These are phyloP conservation scores for Boehmeria nivea DNA, from an alignment of 306 rosid genomes.

Conservation along the genomic window DNA sequence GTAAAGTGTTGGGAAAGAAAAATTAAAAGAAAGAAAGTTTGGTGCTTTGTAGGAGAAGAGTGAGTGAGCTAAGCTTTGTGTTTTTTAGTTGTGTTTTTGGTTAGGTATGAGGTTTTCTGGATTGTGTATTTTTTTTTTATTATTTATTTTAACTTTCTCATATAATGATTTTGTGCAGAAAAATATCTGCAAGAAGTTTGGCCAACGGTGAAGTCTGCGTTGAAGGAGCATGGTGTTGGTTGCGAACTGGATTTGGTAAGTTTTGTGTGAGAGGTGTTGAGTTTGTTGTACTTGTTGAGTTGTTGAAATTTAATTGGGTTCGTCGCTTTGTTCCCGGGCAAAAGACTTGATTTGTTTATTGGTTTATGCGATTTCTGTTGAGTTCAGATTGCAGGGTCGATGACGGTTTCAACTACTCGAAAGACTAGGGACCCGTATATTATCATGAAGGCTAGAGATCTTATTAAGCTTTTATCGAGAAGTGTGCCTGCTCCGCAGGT, in stretches of 20 bases:
- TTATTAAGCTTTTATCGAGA: constrained; percentile 77
- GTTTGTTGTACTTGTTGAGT: too few relatives aligned
- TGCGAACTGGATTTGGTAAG: constrained; percentile 70
- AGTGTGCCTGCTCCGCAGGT: constrained; percentile 97
- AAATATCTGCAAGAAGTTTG: constrained; percentile 73
- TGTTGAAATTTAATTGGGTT: too few relatives aligned
- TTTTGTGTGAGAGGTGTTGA: not conserved
- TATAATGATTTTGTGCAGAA: constrained; percentile 33
- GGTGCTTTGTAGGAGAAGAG: not conserved
- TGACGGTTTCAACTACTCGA: constrained; percentile 89
- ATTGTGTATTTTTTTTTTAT: not conserved
- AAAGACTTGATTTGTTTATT: not conserved
- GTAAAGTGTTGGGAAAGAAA: too few relatives aligned
- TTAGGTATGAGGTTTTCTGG: not conserved
- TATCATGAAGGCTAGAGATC: constrained; percentile 84
- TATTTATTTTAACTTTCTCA: not conserved
- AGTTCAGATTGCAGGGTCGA: constrained; percentile 73
- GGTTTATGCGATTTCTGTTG: not conserved
- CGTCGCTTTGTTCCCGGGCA: too few relatives aligned
- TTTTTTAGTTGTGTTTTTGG: not conserved
- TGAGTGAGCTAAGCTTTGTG: not conserved
- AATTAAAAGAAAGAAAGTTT: too few relatives aligned
- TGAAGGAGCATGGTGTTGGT: constrained; percentile 50
- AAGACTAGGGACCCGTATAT: constrained; percentile 86
- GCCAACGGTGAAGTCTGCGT: constrained; percentile 61